Conservation (phyloP, 768 basidiomycete genomes). For the Mycena pura region DNA sequence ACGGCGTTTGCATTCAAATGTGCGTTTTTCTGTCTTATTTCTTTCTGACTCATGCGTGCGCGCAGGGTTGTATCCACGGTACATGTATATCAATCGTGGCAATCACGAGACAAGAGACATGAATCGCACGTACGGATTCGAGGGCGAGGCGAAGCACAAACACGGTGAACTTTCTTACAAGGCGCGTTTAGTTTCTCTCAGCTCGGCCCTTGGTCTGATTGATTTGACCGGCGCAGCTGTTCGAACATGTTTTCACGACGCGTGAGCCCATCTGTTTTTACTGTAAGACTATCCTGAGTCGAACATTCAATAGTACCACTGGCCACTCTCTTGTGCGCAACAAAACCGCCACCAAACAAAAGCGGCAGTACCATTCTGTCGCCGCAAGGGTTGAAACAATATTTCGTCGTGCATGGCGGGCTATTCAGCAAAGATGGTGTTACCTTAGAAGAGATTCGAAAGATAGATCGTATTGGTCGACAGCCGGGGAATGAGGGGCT, state of each 20-base stretch:
- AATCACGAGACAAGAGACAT: constrained; percentile 98
- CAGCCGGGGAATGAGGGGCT: constrained; percentile 95
- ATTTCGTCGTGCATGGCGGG: constrained; percentile 96
- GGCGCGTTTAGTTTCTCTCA: constrained; percentile 43
- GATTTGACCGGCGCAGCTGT: constrained; percentile 59
- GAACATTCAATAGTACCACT: constrained; percentile 73
- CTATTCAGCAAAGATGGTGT: constrained; percentile 95
- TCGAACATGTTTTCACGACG: constrained; percentile 91
- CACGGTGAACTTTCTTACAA: constrained; percentile 96
- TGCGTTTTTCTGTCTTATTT: constrained; percentile 39
- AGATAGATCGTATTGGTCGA: constrained; percentile 83
- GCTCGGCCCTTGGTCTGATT: constrained; percentile 1
- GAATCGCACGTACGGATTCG: constrained; percentile 94
- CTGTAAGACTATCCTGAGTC: background rate
- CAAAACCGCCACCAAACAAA: constrained; percentile 58
- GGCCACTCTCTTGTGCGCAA: constrained; percentile 82
- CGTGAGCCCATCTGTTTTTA: constrained; percentile 53
- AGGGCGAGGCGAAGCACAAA: constrained; percentile 96
- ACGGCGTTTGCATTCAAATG: constrained; percentile 96
- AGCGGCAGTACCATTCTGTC: constrained; percentile 72
- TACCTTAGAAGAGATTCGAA: constrained; percentile 91
- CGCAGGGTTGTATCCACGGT: constrained; percentile 88
- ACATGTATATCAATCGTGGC: constrained; percentile 93
- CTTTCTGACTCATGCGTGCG: constrained; percentile 9
- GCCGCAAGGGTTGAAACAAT: constrained; percentile 82